phyloP scores from a whole-genome alignment of 768 basidiomycete genomes.

The Pleurotus salmoneostramineus region DNA sequence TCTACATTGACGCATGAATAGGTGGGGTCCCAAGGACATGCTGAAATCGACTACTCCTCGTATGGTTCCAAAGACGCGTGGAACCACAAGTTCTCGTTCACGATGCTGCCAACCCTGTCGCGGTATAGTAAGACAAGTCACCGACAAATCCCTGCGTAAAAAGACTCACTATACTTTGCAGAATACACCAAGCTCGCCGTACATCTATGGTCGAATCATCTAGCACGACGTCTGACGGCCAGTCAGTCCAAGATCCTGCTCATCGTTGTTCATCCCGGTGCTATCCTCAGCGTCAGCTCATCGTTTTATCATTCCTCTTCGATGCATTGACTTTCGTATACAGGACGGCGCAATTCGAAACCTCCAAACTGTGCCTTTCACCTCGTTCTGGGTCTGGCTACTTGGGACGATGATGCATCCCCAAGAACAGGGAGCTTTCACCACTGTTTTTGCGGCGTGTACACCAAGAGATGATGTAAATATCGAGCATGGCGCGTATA shows the following conservation, averaged over 20 bases:
- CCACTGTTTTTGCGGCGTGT: slow-evolving; percentile 16
- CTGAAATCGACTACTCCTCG: slow-evolving; percentile 7
- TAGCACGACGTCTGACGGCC: slow-evolving; percentile 15
- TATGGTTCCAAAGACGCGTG: slow-evolving; percentile 24
- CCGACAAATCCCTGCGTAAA: not conserved
- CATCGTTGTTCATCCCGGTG: slow-evolving; percentile 40
- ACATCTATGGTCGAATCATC: slow-evolving; percentile 19
- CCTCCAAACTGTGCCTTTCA: slow-evolving; percentile 14
- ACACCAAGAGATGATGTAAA: slow-evolving; percentile 20
- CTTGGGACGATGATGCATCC: slow-evolving; percentile 18
- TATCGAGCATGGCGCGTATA: slow-evolving; percentile 31
- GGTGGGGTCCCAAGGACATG: slow-evolving; percentile 28
- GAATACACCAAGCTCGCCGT: slow-evolving; percentile 11
- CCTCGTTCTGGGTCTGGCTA: slow-evolving; percentile 20
- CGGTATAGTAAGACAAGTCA: slow-evolving; percentile 27
- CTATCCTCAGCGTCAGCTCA: slow-evolving; percentile 9
- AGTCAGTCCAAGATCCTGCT: slow-evolving; percentile 23
- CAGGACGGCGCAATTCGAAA: slow-evolving; percentile 17
- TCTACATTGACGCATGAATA: slow-evolving; percentile 10
- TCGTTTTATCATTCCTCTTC: not conserved
- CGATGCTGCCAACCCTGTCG: slow-evolving; percentile 12
- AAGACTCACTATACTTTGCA: slow-evolving; percentile 13
- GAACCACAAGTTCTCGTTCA: slow-evolving; percentile 28
- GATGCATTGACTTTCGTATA: not conserved
- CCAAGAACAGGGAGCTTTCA: slow-evolving; percentile 17